Base-by-base conservation (phyloP, 2,329 filamentous ascomycete species). In the Ceratocystis eucalypticola region DNA sequence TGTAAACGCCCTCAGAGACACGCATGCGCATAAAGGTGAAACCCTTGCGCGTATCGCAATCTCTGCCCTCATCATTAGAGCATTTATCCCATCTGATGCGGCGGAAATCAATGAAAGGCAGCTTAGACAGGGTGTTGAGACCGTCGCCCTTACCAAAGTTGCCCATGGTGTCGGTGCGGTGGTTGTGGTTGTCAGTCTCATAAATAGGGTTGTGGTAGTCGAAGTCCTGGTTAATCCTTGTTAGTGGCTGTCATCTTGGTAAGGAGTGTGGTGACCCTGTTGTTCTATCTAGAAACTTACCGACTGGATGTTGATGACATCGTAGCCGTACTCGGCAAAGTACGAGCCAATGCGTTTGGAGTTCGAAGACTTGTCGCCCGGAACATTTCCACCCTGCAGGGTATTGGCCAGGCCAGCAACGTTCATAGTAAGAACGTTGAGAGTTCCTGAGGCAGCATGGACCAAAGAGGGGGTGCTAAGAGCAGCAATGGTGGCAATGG, bases 41-140 rank as follows among this genome's bases (percentile, higher is more conserved):
- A 15, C 86, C 86, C 74, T 88, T 88, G 25, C 84, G 86, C 0
- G 85, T 88, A 69, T 88, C 75, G 72, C 86, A 88, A 72, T 88
- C 86, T 0, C 73, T 71, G 0, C 78, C 79, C 0, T 80, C 82
- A 45, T 79, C 78, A 71, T 82, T 73, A 67, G 80, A 83, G 74
- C 85, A 87, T 2, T 72, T 76, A 28, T 77, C 73, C 84, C 86
- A 88, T 71, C 84, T 83, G 62, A 80, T 75, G 15, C 85, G 80
- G 55, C 76, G 74, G 69, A 84, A 82, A 68, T 80, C 78, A 5
- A 80, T 73, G 78, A 80, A 88, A 69, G 79, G 71, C 69, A 78
- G 83, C 71, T 82, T 84, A 69, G 84, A 78, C 55, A 88, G 72
- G 0, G 83, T 83, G 76, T 88, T 88, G 64, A 88, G 75, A 1